Evolutionary conservation across 768 basidiomycete species (phyloP).

Genomic region (Russula griseocarnosa): DNA sequence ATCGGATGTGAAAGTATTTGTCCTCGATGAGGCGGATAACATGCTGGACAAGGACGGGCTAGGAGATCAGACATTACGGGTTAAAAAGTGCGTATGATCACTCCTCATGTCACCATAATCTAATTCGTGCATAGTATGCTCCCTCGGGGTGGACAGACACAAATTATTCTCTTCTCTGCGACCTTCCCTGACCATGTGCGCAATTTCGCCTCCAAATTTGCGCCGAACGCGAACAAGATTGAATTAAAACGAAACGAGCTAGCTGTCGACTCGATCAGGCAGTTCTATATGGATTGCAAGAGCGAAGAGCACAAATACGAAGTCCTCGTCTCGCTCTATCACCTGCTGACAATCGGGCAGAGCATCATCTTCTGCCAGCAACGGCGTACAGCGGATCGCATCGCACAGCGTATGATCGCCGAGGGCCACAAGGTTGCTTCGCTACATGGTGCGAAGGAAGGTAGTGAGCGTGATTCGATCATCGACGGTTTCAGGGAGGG

Average conservation of each 20-base stretch:
- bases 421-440: constrained; percentile 98
- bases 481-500: constrained; percentile 97
- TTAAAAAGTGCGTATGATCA: constrained; percentile 75
- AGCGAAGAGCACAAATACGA: constrained; percentile 94
- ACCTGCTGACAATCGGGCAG: constrained; percentile 90
- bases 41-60: constrained; percentile 95
- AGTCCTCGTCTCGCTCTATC: constrained; percentile 85
- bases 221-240: constrained; percentile 94
- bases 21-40: constrained; percentile 97
- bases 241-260: constrained; percentile 92
- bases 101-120: neutral
- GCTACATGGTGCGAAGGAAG: constrained; percentile 91
- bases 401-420: constrained; percentile 81
- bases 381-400: constrained; percentile 88
- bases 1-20: constrained; percentile 81
- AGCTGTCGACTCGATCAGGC: constrained; percentile 88
- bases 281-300: constrained; percentile 97
- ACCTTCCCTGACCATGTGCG: constrained; percentile 96
- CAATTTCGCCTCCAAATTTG: constrained; percentile 87
- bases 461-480: constrained; percentile 80
- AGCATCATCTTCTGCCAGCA: constrained; percentile 99
- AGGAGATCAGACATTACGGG: constrained; percentile 87
- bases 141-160: constrained; percentile 49
- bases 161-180: constrained; percentile 96
- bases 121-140: constrained; percentile 46